Evolutionary conservation across 345 rosid species (phyloP).

Genomic region (Rubroshorea leprosula): DNA sequence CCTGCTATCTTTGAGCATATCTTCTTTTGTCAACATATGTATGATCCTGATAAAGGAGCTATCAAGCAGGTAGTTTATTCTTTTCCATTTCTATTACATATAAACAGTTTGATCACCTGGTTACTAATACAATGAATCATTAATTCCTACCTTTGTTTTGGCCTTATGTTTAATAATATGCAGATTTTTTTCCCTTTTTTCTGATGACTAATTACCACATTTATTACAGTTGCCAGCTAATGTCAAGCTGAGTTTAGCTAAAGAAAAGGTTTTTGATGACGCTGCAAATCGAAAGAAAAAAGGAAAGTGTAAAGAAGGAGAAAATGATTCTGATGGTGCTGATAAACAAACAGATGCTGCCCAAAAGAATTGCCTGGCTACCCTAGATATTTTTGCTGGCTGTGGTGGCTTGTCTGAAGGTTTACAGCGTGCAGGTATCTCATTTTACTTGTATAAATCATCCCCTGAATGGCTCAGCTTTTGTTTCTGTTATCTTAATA

Average conservation of each 20-base stretch:
- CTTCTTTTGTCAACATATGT: constrained; percentile 77
- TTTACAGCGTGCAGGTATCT: constrained; percentile 37
- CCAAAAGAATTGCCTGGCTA: constrained; percentile 30
- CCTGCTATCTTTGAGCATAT: constrained; percentile 53
- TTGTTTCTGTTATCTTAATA: not conserved
- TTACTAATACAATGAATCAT: not conserved
- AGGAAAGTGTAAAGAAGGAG: constrained; percentile 62
- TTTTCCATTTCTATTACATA: too few species aligned
- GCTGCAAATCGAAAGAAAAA: constrained; percentile 57
- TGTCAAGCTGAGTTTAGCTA: constrained; percentile 46
- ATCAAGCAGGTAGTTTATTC: constrained; percentile 52
- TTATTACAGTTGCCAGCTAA: constrained; percentile 50
- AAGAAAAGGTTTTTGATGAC: constrained; percentile 30
- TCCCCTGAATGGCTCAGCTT: not conserved
- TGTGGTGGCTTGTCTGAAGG: constrained; percentile 80
- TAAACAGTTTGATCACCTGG: too few species aligned
- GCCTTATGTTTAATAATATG: not conserved
- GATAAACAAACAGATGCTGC: constrained; percentile 26
- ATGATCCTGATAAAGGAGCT: constrained; percentile 65
- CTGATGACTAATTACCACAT: constrained; percentile 9
- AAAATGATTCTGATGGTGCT: constrained; percentile 20
- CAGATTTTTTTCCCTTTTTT: constrained; percentile 9
- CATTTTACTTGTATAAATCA: not conserved
- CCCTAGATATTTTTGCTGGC: constrained; percentile 67
- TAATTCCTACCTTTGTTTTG: not conserved